phyloP scores from a whole-genome alignment of 805 yeast species.

The Nakazawaea wyomingensis region DNA sequence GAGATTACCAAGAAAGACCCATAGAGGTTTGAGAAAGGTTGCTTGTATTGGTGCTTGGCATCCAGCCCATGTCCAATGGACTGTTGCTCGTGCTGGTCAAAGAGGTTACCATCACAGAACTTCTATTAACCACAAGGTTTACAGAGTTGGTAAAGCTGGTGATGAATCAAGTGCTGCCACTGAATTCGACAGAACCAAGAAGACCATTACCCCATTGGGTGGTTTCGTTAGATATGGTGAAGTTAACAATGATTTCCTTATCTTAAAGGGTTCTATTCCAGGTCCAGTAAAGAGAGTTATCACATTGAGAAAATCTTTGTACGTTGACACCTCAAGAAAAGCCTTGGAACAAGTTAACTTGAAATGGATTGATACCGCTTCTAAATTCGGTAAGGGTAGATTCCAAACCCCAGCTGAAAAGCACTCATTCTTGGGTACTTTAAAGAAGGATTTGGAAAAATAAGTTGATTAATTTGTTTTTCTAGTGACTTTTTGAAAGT shows the following conservation, averaged over 20 bases:
- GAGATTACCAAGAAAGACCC: conserved; percentile 99
- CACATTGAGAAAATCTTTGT: conserved; percentile 97
- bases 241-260: conserved; percentile 95
- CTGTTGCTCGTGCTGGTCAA: conserved; percentile 99
- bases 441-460: conserved; percentile 87
- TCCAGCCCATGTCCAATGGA: conserved; percentile 99
- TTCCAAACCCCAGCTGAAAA: conserved; percentile 99
- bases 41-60: conserved; percentile 99
- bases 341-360: conserved; percentile 94
- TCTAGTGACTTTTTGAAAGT: background rate
- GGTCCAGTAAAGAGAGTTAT: conserved; percentile 99
- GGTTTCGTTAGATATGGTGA: conserved; percentile 99
- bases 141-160: conserved; percentile 97
- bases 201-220: conserved; percentile 99
- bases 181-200: conserved; percentile 98
- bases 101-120: conserved; percentile 99
- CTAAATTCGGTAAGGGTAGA: conserved; percentile 99
- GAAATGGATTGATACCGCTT: conserved; percentile 99
- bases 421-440: conserved; percentile 99
- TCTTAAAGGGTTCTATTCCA: conserved; percentile 98
- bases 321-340: conserved; percentile 96
- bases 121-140: conserved; percentile 99
- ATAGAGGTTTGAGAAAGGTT: conserved; percentile 99
- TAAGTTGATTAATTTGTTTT: conserved; percentile 8
- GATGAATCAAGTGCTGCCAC: conserved; percentile 96